Evolutionary conservation across 1,284 basidiomycete genomes (phyloP).

Genomic region (Pterula multifida): DNA sequence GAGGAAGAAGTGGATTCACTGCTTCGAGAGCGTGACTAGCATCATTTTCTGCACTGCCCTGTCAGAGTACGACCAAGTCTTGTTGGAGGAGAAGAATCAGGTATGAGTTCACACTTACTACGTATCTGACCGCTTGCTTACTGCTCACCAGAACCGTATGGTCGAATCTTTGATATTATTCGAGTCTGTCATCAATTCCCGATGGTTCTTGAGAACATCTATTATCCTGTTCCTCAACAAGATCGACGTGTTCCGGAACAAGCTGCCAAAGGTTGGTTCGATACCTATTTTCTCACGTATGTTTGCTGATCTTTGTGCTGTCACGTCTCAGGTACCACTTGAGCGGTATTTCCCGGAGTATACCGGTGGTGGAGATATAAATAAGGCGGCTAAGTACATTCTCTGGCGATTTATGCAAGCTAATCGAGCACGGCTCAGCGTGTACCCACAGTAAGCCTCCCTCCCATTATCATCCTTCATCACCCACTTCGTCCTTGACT

Average conservation of each 20-base stretch:
- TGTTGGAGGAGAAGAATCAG: conserved; percentile 71
- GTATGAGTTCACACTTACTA: conserved; percentile 25
- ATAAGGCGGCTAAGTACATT: conserved; percentile 97
- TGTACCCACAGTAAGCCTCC: conserved; percentile 80
- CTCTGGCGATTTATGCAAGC: conserved; percentile 96
- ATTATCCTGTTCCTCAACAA: conserved; percentile 94
- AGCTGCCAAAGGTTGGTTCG: conserved; percentile 65
- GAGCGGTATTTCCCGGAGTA: conserved; percentile 93
- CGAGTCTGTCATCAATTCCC: conserved; percentile 93
- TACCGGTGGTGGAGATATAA: conserved; percentile 86
- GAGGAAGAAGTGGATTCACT: conserved; percentile 92
- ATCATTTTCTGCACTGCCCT: conserved; percentile 95
- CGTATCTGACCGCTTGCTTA: background rate
- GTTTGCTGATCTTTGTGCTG: background rate
- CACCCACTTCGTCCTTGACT: conserved; percentile 4
- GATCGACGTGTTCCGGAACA: conserved; percentile 92
- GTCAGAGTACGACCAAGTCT: conserved; percentile 88
- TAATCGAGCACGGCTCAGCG: conserved; percentile 78
- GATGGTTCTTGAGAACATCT: conserved; percentile 91
- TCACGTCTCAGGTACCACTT: conserved; percentile 50
- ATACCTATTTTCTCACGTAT: background rate
- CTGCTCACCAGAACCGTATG: conserved; percentile 75
- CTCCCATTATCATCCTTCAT: background rate
- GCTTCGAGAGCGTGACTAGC: conserved; percentile 89
- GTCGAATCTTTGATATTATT: conserved; percentile 88